These are phyloP conservation scores for Astraeus odoratus DNA, from an alignment of 768 basidiomycete species.

Conservation along the genomic window DNA sequence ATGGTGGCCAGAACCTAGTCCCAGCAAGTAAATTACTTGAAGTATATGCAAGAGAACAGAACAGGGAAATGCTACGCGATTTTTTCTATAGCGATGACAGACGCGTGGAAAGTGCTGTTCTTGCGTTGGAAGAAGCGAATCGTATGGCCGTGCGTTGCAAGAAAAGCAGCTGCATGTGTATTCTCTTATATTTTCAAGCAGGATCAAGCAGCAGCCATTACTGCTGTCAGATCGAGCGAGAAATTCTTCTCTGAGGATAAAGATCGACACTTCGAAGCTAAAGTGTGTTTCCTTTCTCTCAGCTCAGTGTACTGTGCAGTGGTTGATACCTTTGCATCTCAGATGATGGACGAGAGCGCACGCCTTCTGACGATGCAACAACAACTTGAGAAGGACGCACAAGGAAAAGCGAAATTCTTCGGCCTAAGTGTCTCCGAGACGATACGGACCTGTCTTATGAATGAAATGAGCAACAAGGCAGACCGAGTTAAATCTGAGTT, in stretches of 20 bases:
- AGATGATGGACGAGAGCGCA: constrained; percentile 90
- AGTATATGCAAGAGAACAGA: constrained; percentile 86
- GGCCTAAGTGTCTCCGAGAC: constrained; percentile 86
- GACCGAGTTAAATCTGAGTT: constrained; percentile 87
- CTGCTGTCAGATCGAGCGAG: constrained; percentile 72
- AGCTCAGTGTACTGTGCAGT: background rate
- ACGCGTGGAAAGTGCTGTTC: constrained; percentile 85
- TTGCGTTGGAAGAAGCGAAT: constrained; percentile 79
- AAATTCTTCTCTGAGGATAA: constrained; percentile 96
- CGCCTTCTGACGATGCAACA: constrained; percentile 78
- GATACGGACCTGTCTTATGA: constrained; percentile 67
- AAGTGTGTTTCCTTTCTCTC: constrained; percentile 39
- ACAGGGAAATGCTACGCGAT: constrained; percentile 86
- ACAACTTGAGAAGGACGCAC: constrained; percentile 78
- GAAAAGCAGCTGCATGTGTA: background rate
- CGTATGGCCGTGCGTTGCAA: constrained; percentile 46
- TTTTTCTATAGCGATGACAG: constrained; percentile 98
- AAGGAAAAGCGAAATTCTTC: constrained; percentile 73
- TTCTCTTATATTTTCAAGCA: constrained; percentile 24
- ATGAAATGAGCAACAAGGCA: constrained; percentile 78
- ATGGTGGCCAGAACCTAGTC: constrained; percentile 67
- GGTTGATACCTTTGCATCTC: background rate
- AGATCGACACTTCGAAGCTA: constrained; percentile 84
- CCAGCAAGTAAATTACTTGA: constrained; percentile 78
- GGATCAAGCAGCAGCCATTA: constrained; percentile 69